These are phyloP conservation scores for Fusarium mangiferae DNA, from an alignment of 2,329 filamentous ascomycete genomes.

Conservation along the genomic window DNA sequence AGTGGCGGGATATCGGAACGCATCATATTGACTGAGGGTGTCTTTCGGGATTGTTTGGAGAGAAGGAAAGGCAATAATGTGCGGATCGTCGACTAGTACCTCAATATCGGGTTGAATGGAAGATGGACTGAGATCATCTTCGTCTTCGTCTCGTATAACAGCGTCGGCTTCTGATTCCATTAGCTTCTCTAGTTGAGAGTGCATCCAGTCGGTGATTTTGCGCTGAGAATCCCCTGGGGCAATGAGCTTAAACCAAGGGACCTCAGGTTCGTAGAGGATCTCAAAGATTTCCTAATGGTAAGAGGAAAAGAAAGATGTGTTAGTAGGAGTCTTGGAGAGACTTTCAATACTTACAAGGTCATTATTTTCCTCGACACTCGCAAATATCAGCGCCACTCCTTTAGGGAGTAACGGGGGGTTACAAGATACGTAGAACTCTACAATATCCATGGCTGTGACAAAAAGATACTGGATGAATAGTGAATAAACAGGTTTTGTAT, in stretches of 20 bases:
- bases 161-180: conserved; percentile 30
- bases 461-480: not conserved
- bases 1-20: conserved; percentile 35
- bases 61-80: conserved; percentile 39
- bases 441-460: conserved; percentile 22
- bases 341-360: conserved; percentile 20
- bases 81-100: conserved; percentile 24
- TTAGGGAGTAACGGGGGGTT: conserved; percentile 48
- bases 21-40: conserved; percentile 20
- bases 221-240: conserved; percentile 1
- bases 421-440: conserved; percentile 50
- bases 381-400: conserved; percentile 45
- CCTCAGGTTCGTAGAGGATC: conserved; percentile 51
- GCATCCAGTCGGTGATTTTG: conserved; percentile 31
- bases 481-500: not conserved
- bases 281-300: conserved; percentile 38
- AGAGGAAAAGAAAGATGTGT: not conserved
- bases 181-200: conserved; percentile 32
- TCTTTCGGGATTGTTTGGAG: not conserved
- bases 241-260: conserved; percentile 51
- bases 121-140: not conserved
- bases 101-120: conserved; percentile 32
- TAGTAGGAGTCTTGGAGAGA: not conserved
- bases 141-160: conserved; percentile 8
- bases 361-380: conserved; percentile 1